Base-by-base conservation (phyloP, 352 stramenopile genomes). In the Phytophthora hybrid region DNA sequence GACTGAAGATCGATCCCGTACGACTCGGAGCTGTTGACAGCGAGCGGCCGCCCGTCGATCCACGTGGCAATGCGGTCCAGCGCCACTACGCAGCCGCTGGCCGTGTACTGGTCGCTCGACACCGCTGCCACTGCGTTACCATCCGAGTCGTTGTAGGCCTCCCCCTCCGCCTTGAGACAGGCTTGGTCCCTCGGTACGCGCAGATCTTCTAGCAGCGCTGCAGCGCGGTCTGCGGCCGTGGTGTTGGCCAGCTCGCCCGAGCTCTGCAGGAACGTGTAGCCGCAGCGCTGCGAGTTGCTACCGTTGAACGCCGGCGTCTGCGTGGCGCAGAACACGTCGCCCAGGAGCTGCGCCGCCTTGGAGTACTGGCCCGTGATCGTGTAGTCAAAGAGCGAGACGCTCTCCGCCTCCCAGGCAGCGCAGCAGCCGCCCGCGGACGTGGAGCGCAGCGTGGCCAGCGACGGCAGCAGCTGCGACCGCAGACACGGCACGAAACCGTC, bases 131-230 rank as follows among this genome's bases (percentile, higher is more conserved):
- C 69, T 1, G 60, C 66, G 49, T 69, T 73, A 18, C 64, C 70
- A 32, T 79, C 76, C 34, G 79, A 81, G 63, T 91, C 74, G 2
- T 54, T 80, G 72, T 90, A 90, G 18, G 69, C 44, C 31, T 87
- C 63, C 18, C 82, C 82, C 31, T 92, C 85, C 13, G 83, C 82
- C 11, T 77, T 71, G 10, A 82, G 57, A 53, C 83, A 92, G 57
- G 86, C 84, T 39, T 91, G 80, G 59, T 85, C 74, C 0, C 73
- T 85, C 8, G 85, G 85, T 3, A 92, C 74, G 58, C 88, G 81
- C 21, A 91, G 46, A n/a, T 81, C 74, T 16, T 73, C 49, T 19
- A 89, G 63, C 21, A 92, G n/a, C 18, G 78, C 74, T 10, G 61
- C 60, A 21, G 87, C 69, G 21, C 89, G 57, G 23, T 78, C 56